phyloP scores from a whole-genome alignment of 495 filamentous ascomycete species.

The Podospora fimiseda region DNA sequence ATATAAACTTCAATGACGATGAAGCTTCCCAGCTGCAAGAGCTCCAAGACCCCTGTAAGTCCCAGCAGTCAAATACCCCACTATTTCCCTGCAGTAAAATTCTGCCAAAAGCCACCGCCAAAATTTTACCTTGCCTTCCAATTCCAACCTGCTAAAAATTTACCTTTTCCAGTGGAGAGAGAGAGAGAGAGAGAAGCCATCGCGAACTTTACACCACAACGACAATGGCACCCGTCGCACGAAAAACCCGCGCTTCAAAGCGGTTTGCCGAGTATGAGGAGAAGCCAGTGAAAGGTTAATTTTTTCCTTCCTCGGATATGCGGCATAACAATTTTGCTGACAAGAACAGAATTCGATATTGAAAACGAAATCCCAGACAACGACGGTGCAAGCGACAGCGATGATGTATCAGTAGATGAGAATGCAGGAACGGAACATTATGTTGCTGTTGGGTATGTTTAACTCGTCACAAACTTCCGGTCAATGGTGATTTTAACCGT shows the following conservation, averaged over 20 bases:
- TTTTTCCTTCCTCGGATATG: too few relatives aligned
- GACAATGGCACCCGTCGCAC: conserved; percentile 26
- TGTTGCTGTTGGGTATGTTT: conserved; percentile 61
- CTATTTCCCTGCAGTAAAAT: conserved; percentile 6
- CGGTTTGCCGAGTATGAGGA: conserved; percentile 39
- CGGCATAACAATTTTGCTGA: neutral
- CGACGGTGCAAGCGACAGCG: conserved; percentile 48
- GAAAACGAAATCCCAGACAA: conserved; percentile 60
- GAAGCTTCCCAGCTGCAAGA: neutral
- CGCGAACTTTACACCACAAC: neutral
- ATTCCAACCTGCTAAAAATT: conserved; percentile 19
- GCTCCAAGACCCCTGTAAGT: neutral
- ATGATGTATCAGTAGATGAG: conserved; percentile 46
- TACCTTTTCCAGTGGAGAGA: too few relatives aligned
- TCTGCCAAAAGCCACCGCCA: conserved; percentile 43
- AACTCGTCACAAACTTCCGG: neutral
- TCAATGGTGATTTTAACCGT: neutral
- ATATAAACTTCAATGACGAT: neutral
- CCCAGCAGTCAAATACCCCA: too few relatives aligned
- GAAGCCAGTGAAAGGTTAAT: conserved; percentile 34
- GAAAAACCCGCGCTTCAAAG: conserved; percentile 29
- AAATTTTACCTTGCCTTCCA: conserved; percentile 42
- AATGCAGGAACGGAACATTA: conserved; percentile 74
- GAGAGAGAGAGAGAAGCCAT: conserved; percentile 10
- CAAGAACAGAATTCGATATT: conserved; percentile 70